Evolutionary conservation across 2,329 filamentous ascomycete genomes (phyloP).

Genomic region (Xylariaceae sp.): DNA sequence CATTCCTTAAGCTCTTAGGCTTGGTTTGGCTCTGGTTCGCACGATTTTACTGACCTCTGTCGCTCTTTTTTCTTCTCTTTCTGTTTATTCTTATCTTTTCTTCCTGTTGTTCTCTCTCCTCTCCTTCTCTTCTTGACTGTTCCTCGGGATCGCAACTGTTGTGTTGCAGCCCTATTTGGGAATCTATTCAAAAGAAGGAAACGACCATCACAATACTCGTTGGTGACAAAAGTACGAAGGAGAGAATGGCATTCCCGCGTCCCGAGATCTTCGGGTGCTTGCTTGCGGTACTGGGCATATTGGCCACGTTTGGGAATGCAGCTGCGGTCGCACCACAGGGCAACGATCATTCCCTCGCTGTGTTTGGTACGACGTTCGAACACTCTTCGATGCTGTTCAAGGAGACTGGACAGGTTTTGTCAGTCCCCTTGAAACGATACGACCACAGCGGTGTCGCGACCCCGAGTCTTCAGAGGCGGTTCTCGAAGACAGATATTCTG

Average conservation of each 20-base stretch:
- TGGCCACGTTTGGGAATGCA: constrained; percentile 9
- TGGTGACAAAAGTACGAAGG: too few relatives aligned
- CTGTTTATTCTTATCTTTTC: not conserved
- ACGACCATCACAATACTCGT: too few relatives aligned
- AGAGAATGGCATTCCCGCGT: too few relatives aligned
- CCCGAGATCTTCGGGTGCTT: constrained; percentile 4
- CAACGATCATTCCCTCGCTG: too few relatives aligned
- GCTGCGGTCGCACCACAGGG: not conserved
- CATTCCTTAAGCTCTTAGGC: too few relatives aligned
- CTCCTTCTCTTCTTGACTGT: not conserved
- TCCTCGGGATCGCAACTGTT: not conserved
- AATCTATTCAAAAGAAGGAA: too few relatives aligned
- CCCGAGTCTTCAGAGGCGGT: constrained; percentile 26
- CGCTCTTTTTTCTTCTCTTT: not conserved
- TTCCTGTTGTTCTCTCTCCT: not conserved
- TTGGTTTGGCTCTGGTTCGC: not conserved
- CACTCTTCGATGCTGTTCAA: constrained; percentile 16
- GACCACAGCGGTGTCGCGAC: constrained; percentile 23
- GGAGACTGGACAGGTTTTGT: constrained; percentile 18
- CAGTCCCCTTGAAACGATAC: constrained; percentile 27
- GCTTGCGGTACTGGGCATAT: not conserved
- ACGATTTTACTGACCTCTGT: not conserved
- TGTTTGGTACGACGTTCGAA: too few relatives aligned
- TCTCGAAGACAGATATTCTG: constrained; percentile 26
- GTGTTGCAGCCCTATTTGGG: not conserved